Conservation (phyloP, 495 filamentous ascomycete genomes). For the Hyaloscypha variabilis region DNA sequence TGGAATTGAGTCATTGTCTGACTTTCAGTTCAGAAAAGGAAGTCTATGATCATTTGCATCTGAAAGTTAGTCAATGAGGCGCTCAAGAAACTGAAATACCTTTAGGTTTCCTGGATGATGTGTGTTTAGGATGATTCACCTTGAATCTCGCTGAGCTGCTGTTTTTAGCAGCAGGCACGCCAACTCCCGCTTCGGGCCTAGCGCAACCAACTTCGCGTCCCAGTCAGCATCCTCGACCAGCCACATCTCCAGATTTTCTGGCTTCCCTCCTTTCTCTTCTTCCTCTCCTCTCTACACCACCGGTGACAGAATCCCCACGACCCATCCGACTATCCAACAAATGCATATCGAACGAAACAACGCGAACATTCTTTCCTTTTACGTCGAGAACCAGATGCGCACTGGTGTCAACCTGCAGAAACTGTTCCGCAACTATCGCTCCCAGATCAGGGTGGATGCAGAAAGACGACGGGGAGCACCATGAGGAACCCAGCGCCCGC, state of each 20-base stretch:
- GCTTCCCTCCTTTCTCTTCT: neutral
- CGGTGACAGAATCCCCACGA: slow-evolving; percentile 17
- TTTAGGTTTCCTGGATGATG: too few species aligned
- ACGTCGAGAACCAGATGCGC: slow-evolving; percentile 30
- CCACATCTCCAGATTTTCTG: slow-evolving; percentile 6
- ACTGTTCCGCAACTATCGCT: slow-evolving; percentile 31
- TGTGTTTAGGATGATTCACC: neutral
- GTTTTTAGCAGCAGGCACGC: neutral
- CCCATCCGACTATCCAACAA: slow-evolving; percentile 20
- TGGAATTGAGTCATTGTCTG: neutral
- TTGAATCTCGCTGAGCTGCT: neutral
- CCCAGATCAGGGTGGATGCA: slow-evolving; percentile 31
- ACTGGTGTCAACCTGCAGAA: slow-evolving; percentile 32
- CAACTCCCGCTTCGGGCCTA: neutral
- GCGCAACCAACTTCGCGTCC: neutral
- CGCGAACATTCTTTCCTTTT: slow-evolving; percentile 11
- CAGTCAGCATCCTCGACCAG: neutral
- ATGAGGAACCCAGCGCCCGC: slow-evolving; percentile 56
- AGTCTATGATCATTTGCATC: neutral
- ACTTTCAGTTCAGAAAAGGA: neutral
- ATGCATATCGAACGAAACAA: slow-evolving; percentile 34
- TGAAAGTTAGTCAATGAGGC: neutral
- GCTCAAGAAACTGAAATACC: neutral
- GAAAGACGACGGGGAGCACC: slow-evolving; percentile 31
- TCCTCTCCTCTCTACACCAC: slow-evolving; percentile 25